phyloP scores from a whole-genome alignment of 2,329 filamentous ascomycete species.

The Ascochyta pisi region DNA sequence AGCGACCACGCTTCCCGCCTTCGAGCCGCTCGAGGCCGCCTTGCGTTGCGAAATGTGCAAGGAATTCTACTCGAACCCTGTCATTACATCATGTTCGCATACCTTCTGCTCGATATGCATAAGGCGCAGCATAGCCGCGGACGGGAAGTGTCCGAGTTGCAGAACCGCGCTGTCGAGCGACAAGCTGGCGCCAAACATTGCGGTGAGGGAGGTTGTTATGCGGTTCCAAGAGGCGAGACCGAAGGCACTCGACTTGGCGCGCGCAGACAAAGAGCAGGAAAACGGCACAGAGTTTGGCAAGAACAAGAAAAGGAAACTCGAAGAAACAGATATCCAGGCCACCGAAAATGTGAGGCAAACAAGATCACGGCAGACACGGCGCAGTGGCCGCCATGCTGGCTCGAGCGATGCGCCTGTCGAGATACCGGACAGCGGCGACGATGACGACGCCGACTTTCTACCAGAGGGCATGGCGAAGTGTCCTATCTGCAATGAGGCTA shows the following conservation, averaged over 20 bases:
- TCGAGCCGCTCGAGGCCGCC: constrained; percentile 78
- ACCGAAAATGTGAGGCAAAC: constrained; percentile 43
- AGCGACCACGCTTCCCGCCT: constrained; percentile 68
- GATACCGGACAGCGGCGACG: constrained; percentile 49
- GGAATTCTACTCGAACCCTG: constrained; percentile 92
- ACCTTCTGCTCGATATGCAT: constrained; percentile 98
- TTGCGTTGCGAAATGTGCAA: constrained; percentile 97
- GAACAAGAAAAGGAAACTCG: constrained; percentile 58
- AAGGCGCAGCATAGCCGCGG: constrained; percentile 78
- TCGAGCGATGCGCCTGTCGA: constrained; percentile 43
- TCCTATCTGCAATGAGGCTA: constrained; percentile 78
- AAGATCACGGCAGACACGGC: constrained; percentile 47
- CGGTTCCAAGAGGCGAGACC: constrained; percentile 73
- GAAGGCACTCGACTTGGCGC: constrained; percentile 70
- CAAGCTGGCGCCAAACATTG: constrained; percentile 83
- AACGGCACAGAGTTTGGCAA: constrained; percentile 15
- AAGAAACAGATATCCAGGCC: constrained; percentile 57
- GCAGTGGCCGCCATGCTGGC: constrained; percentile 43
- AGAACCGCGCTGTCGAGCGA: constrained; percentile 79
- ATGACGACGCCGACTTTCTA: constrained; percentile 54
- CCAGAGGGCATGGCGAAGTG: constrained; percentile 79
- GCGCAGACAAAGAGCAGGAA: constrained; percentile 45
- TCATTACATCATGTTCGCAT: constrained; percentile 93
- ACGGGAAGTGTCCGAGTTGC: constrained; percentile 89
- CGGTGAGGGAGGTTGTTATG: constrained; percentile 82